Conservation (phyloP, 495 filamentous ascomycete genomes). For the Tricharina praecox region DNA sequence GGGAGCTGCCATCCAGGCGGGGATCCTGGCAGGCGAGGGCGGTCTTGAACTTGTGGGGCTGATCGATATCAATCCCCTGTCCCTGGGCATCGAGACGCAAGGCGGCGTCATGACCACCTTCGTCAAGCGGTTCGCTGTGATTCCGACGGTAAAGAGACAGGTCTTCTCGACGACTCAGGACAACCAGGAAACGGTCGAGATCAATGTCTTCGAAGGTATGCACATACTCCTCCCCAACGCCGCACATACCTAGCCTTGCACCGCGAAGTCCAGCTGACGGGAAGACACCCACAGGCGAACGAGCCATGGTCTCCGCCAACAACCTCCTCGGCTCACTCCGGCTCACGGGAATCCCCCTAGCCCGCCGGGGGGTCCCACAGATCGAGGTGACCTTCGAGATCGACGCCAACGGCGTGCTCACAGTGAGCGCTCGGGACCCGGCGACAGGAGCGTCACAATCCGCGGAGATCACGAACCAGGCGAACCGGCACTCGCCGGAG, state of each 20-base stretch:
- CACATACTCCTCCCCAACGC: not conserved
- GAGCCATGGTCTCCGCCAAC: slow-evolving; percentile 88
- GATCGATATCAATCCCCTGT: slow-evolving; percentile 95
- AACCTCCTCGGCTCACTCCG: slow-evolving; percentile 95
- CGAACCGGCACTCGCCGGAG: slow-evolving; percentile 85
- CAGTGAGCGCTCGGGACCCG: slow-evolving; percentile 87
- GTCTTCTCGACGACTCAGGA: slow-evolving; percentile 96
- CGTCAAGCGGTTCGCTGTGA: slow-evolving; percentile 83
- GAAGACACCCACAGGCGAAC: too few species aligned
- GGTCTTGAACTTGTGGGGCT: slow-evolving; percentile 48
- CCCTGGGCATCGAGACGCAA: slow-evolving; percentile 93
- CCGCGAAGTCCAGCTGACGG: too few species aligned
- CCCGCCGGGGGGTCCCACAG: slow-evolving; percentile 87
- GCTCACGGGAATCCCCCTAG: slow-evolving; percentile 82
- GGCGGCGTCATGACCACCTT: slow-evolving; percentile 96
- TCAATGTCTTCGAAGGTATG: slow-evolving; percentile 81
- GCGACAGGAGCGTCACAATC: slow-evolving; percentile 89
- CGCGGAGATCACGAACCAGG: slow-evolving; percentile 96
- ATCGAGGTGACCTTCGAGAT: slow-evolving; percentile 96
- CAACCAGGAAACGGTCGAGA: slow-evolving; percentile 91
- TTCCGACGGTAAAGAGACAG: slow-evolving; percentile 90
- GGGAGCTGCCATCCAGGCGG: slow-evolving; percentile 90
- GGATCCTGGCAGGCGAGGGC: slow-evolving; percentile 75
- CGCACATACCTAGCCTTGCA: not conserved
- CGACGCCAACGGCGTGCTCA: slow-evolving; percentile 93